Evolutionary conservation across 305 asterid genomes (phyloP).

Genomic region (Petunia hybrid): DNA sequence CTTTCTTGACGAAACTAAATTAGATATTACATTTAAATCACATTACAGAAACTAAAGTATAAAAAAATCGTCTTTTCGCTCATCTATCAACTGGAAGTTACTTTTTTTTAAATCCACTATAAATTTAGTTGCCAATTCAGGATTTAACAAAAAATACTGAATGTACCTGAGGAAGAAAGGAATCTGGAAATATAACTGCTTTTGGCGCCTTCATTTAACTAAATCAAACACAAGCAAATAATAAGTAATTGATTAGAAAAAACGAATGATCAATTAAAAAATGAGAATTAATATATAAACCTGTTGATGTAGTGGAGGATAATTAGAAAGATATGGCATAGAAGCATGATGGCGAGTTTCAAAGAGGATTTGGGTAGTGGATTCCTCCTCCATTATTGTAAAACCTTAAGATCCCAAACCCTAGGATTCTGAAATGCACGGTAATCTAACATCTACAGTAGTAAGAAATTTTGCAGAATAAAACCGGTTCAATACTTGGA

Average conservation of each 20-base stretch:
- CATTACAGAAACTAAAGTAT: not conserved
- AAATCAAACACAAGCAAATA: conserved; percentile 43
- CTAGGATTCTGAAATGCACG: conserved; percentile 38
- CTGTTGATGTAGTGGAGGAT: conserved; percentile 74
- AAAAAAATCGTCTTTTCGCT: not conserved
- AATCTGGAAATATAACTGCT: conserved; percentile 63
- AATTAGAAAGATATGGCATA: conserved; percentile 70
- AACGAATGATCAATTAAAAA: conserved; percentile 26
- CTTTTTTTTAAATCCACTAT: not conserved
- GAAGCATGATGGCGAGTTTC: conserved; percentile 88
- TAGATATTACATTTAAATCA: conserved; percentile 5
- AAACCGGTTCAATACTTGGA: not conserved
- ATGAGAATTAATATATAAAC: conserved; percentile 36
- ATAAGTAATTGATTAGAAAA: conserved; percentile 33
- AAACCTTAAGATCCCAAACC: conserved; percentile 52
- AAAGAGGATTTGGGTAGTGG: conserved; percentile 57
- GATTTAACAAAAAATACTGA: conserved; percentile 25
- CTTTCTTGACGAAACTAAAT: not conserved
- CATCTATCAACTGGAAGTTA: conserved; percentile 1
- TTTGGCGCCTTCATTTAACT: conserved; percentile 62
- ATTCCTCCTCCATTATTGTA: conserved; percentile 56
- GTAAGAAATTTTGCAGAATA: not conserved
- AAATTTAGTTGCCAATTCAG: conserved; percentile 3
- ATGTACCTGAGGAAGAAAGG: conserved; percentile 76
- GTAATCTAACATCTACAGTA: conserved; percentile 5